Evolutionary conservation across 176 grass and related monocot species (phyloP), one percentile per base, ranked within the genome.

Genomic region (Oryza longistaminata): DNA sequence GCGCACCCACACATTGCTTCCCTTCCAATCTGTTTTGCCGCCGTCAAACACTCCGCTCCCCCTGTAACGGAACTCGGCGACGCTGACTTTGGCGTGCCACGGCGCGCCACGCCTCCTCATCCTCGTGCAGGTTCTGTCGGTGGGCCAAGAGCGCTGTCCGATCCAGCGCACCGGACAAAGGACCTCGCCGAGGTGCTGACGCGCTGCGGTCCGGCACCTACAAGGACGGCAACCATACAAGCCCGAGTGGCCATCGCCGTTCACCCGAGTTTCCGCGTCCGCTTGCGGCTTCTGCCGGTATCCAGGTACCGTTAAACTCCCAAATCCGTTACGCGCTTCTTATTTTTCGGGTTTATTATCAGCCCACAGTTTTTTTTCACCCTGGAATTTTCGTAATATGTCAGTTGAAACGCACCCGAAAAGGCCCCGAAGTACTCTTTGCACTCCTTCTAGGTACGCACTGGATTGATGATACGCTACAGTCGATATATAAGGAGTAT

Each of bases 151-250:
- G 88, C 96, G 68, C 86, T 99, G 45, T 99, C n/a, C 96, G 19
- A 99, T 99, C 83, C 96, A 99, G 91, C 96, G 35, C 96, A 99
- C 96, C 96, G 50, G 96, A 96, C 87, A n/a, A 99, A 99, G 88
- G 65, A 86, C 3, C 88, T 96, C 65, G 96, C 96, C 24, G 82
- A 85, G 88, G 26, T 84, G 64, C 90, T 98, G 35, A 98, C 79
- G 84, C 52, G 21, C 78, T 81, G 88, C 88, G n/a, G 90, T 12
- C 93, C 96, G 3, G 88, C 75, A 83, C 88, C 9, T 99, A 99
- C 83, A 89, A 84, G 81, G 96, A 99, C 82, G 78, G 50, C 52
- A 99, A 96, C 78, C 93, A n/a, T n/a, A 99, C 81, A 99, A 99
- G 84, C 96, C 96, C 9, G 96, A 99, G 76, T 99, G 96, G 93